Percentiles rank a stretch among this genome's conserved stretches.
Conservation (phyloP, 2,329 filamentous ascomycete genomes). For the Fusarium pseudoanthophilum region DNA sequence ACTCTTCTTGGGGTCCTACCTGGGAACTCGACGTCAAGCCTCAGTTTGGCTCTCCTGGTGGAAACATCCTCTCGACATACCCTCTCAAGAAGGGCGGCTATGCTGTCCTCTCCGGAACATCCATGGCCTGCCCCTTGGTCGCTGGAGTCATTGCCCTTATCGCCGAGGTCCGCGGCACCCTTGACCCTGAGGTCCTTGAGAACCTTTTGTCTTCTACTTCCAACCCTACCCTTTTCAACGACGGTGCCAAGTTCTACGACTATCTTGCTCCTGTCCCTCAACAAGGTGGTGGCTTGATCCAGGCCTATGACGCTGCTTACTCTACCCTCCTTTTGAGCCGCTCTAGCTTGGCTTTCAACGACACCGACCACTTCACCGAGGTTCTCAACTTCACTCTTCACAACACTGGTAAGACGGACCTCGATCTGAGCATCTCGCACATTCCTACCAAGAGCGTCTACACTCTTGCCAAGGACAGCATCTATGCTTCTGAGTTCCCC, state of each 20-base stretch:
- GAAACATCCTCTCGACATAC: constrained; percentile 68
- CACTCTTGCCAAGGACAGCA: constrained; percentile 52
- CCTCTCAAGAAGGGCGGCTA: constrained; percentile 60
- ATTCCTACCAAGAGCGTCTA: constrained; percentile 64
- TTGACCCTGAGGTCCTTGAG: constrained; percentile 61
- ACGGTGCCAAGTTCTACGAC: constrained; percentile 49
- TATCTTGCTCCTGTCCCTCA: constrained; percentile 66
- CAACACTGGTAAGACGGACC: constrained; percentile 61
- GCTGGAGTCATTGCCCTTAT: constrained; percentile 66
- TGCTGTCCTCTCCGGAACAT: constrained; percentile 65
- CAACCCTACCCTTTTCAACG: constrained; percentile 61
- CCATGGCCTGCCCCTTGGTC: constrained; percentile 68
- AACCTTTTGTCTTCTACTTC: constrained; percentile 61
- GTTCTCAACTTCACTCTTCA: constrained; percentile 63
- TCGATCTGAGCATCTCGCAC: constrained; percentile 64
- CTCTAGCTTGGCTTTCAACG: constrained; percentile 71
- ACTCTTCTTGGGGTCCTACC: constrained; percentile 69
- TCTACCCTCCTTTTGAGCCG: constrained; percentile 63
- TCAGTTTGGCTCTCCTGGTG: constrained; percentile 64
- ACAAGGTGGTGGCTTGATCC: constrained; percentile 68
- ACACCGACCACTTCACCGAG: constrained; percentile 65
- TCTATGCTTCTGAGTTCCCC: constrained; percentile 56
- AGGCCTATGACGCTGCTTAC: constrained; percentile 68
- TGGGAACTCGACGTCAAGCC: constrained; percentile 68
- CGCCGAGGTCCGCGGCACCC: constrained; percentile 61